Conservation (phyloP, 306 rosid genomes). For the Cucumis melo region DNA sequence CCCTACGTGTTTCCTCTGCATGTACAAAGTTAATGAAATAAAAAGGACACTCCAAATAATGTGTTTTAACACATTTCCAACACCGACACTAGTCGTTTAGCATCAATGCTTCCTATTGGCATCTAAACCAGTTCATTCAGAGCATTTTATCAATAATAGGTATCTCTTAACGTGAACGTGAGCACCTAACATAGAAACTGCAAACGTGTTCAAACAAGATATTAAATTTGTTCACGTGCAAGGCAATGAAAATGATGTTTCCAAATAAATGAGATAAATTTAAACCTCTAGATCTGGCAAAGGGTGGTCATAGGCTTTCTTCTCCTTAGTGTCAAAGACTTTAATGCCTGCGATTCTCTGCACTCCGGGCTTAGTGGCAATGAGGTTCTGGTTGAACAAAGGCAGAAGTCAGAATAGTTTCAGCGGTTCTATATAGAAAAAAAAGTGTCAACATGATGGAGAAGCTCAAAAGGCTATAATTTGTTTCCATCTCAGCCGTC, state of each 20-base stretch:
- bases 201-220: neutral
- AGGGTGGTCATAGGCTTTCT: slow-evolving; percentile 66
- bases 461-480: neutral
- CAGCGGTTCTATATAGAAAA: neutral
- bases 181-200: neutral
- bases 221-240: neutral
- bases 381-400: slow-evolving; percentile 53
- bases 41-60: neutral
- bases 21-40: neutral
- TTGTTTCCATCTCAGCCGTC: neutral
- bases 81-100: neutral
- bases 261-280: neutral
- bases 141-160: neutral
- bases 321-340: slow-evolving; percentile 53
- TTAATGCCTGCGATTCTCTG: slow-evolving; percentile 83
- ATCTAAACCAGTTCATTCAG: neutral
- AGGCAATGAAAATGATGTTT: neutral
- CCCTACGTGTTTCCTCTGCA: neutral
- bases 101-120: neutral
- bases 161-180: neutral
- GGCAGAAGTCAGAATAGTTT: neutral
- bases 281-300: slow-evolving; percentile 82
- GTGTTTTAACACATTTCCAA: neutral
- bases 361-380: slow-evolving; percentile 86
- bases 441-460: neutral